Percentiles rank a stretch among this genome's conserved stretches.
Evolutionary conservation across 768 basidiomycete species (phyloP).

Genomic region (Tubosaeta sp.): DNA sequence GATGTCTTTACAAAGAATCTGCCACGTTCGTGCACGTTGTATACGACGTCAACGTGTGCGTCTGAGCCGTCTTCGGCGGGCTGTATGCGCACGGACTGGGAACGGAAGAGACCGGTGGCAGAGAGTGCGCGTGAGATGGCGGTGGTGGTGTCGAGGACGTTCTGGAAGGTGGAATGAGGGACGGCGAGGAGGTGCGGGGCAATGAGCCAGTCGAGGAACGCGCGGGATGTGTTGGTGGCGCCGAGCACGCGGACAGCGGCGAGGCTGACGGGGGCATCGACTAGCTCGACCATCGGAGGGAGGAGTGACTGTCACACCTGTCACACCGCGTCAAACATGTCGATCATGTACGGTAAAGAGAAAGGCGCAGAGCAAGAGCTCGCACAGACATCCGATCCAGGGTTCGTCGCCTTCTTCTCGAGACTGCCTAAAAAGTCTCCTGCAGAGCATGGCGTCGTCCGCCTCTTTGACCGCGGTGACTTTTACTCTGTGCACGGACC

Average conservation of each 20-base stretch:
- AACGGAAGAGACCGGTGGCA: conserved; percentile 73
- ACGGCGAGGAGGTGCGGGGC: conserved; percentile 50
- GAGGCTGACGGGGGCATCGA: conserved; percentile 62
- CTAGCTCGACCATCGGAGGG: conserved; percentile 20
- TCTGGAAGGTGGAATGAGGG: conserved; percentile 42
- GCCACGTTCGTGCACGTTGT: conserved; percentile 72
- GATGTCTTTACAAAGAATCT: conserved; percentile 74
- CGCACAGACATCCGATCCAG: conserved; percentile 42
- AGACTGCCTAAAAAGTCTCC: conserved; percentile 64
- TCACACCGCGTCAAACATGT: conserved; percentile 32
- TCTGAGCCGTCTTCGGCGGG: conserved; percentile 47
- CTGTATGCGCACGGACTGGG: conserved; percentile 62
- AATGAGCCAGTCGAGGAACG: conserved; percentile 80
- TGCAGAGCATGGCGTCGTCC: conserved; percentile 69
- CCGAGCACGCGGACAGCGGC: conserved; percentile 81
- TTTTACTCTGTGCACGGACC: conserved; percentile 87
- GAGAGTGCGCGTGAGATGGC: conserved; percentile 60
- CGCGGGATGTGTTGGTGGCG: conserved; percentile 63
- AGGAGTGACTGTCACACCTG: conserved; percentile 14
- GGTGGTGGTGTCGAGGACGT: conserved; percentile 67
- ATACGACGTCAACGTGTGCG: conserved; percentile 75
- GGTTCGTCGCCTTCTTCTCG: conserved; percentile 70
- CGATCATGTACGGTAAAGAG: conserved; percentile 64
- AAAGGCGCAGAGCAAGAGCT: conserved; percentile 46
- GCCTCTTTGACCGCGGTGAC: conserved; percentile 81